Base-by-base conservation (phyloP, 2,329 filamentous ascomycete genomes). In the Fonsecaea nubica region DNA sequence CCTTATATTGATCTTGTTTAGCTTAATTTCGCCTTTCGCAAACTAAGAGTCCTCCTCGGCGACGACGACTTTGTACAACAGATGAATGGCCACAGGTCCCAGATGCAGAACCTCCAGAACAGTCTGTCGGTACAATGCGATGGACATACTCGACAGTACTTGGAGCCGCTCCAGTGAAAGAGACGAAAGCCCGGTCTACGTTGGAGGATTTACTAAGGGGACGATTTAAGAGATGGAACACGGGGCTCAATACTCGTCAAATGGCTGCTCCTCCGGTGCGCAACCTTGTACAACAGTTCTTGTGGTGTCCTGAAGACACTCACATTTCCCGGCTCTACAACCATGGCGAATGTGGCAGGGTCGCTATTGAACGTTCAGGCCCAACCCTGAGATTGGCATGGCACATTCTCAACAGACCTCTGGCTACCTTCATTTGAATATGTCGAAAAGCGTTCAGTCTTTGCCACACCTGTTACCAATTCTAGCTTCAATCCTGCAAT, bases 21-120 rank as follows among this genome's bases (percentile, higher is more conserved):
- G 71, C 62, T 64, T 73, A 45, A 73, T 73, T 40, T 73, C 71
- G 15, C 71, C 71, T 8, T 73, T 73, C 56, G 71, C 71, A 21
- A 70, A 69, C 62, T 73, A 62, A 67, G 36, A 32, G 15, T 55
- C 8, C 48, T 40, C 35, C 32, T n/a, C n/a, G n/a, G n/a, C n/a
- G n/a, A 25, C 15, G 53, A 36, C 40, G 12, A 48, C 30, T 18
- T 56, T 70, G 68, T 68, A 70, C 59, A 62, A 68, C 60, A 70
- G 42, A 45, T 60, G 8, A 9, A 45, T 32, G 15, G 56, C 40
- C 53, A 15, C 40, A 38, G 53, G 53, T 15, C 50, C 13, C 3
- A 55, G 12, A 15, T 38, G 33, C 12, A 33, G 30, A 35, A 61
- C 58, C 21, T 2, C 25, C 32, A 40, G 15, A 15, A 54, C 18